Base-by-base conservation (phyloP, 2,329 filamentous ascomycete species). In the Ceratocystis lukuohia region DNA sequence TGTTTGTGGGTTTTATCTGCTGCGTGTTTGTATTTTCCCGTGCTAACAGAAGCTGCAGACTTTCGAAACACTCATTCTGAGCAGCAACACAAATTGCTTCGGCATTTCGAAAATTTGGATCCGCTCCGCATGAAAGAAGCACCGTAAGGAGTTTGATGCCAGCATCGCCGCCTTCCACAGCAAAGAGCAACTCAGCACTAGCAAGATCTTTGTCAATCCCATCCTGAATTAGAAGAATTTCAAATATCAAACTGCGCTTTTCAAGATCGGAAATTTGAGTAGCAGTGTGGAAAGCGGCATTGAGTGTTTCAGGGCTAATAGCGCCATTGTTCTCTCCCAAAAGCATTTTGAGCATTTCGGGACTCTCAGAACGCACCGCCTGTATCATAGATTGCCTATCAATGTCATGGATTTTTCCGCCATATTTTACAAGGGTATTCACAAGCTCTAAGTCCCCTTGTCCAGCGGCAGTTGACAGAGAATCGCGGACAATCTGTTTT, bases 41-140 rank as follows among this genome's bases (percentile, higher is more conserved):
- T 0, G 80, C 80, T 5, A 85, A 73, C 62, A 85, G 75, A 64
- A 84, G 71, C 71, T 80, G 77, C 7, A 85, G 73, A 37, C 76
- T 82, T 0, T 74, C 75, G 48, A 82, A 72, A 67, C 79, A 80
- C 0, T 80, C 80, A 67, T 79, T 81, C 45, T 79, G 75, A 0
- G 80, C 79, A 0, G 82, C 81, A 10, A 80, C 79, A 69, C 82
- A 80, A 3, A 85, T 77, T 3, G 81, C 79, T 65, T 84, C 81
- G 1, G 82, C 82, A 8, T 78, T 76, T 22, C 80, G 80, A 71
- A 80, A 80, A 70, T 85, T 80, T 0, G 81, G 78, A 65, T 80
- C 80, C 2, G 83, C 84, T 0, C 83, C 82, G 41, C 79, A 76
- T 0, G 72, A 72, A 3, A 86, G 73, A 20, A 87, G 71, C 8